These are phyloP conservation scores for Epicoccum sorghinum DNA, from an alignment of 2,329 filamentous ascomycete genomes.

Conservation along the genomic window DNA sequence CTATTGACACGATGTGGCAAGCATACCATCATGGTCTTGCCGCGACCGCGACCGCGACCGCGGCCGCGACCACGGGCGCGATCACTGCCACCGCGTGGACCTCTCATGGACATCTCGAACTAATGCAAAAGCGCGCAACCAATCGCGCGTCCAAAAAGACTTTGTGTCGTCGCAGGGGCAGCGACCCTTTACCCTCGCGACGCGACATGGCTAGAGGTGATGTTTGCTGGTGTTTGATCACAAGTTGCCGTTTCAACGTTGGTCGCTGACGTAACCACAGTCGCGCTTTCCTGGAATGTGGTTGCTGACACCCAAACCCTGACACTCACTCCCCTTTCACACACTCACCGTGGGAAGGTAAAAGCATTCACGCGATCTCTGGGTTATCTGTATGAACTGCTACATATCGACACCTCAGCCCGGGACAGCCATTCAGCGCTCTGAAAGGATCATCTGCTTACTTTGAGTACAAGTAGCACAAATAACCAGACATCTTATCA, in stretches of 20 bases:
- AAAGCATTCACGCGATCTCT: too few species aligned
- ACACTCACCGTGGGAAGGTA: too few species aligned
- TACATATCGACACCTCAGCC: too few species aligned
- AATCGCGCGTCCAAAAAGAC: background rate
- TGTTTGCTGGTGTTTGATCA: background rate
- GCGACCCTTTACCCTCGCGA: conserved; percentile 10
- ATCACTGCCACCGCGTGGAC: conserved; percentile 12
- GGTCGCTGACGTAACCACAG: conserved; percentile 11
- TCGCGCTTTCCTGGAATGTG: background rate
- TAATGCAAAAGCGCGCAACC: background rate
- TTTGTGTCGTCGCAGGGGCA: background rate
- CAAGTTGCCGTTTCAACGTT: background rate
- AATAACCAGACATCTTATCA: too few species aligned
- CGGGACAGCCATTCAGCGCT: too few species aligned
- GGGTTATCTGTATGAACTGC: too few species aligned
- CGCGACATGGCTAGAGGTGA: conserved; percentile 17
- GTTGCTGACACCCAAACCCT: too few species aligned
- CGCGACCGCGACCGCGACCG: conserved; percentile 25
- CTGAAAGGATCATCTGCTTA: too few species aligned
- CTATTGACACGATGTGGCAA: background rate
- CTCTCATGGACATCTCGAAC: conserved; percentile 33
- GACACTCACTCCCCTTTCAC: too few species aligned
- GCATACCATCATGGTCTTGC: conserved; percentile 25
- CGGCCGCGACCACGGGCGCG: conserved; percentile 14
- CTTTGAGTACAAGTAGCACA: too few species aligned